Percentiles rank a stretch among this genome's conserved stretches.
phyloP scores from a whole-genome alignment of 2,329 filamentous ascomycete species.

The Botrytis cinerea region DNA sequence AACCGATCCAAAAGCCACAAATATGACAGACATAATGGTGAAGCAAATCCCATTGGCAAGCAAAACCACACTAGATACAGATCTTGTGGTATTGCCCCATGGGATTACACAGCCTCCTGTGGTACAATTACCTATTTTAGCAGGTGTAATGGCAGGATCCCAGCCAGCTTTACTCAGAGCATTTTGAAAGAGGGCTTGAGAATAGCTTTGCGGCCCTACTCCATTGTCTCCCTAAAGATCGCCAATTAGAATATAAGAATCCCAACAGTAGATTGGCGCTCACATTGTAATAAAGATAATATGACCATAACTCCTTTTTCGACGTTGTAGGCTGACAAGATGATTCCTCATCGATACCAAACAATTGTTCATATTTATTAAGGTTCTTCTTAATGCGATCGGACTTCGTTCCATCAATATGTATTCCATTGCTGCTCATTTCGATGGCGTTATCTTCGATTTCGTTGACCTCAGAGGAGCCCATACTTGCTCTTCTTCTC shows the following conservation, averaged over 20 bases:
- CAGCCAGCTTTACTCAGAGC: constrained; percentile 44
- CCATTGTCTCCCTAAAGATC: constrained; percentile 44
- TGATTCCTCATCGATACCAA: constrained; percentile 43
- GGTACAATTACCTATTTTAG: constrained; percentile 34
- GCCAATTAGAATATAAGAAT: constrained; percentile 7
- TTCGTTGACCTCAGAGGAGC: constrained; percentile 10
- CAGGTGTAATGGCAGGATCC: constrained; percentile 43
- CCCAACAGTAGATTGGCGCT: background rate
- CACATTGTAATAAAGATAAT: constrained; percentile 49
- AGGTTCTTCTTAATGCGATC: constrained; percentile 33
- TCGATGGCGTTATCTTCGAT: constrained; percentile 23
- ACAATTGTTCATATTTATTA: constrained; percentile 43
- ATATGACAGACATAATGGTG: constrained; percentile 47
- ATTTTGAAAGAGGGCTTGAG: constrained; percentile 47
- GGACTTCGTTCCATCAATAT: constrained; percentile 25
- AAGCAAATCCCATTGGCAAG: constrained; percentile 48
- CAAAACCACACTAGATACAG: constrained; percentile 45
- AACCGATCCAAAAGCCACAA: constrained; percentile 46
- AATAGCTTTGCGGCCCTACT: constrained; percentile 46
- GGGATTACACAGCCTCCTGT: constrained; percentile 44
- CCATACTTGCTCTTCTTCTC: constrained; percentile 5
- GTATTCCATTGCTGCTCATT: constrained; percentile 22
- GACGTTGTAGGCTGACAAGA: constrained; percentile 46
- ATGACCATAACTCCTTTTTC: constrained; percentile 47
- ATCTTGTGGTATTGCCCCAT: constrained; percentile 44